phyloP scores from a whole-genome alignment of 805 yeast genomes.

The Ogataea glucozyma region DNA sequence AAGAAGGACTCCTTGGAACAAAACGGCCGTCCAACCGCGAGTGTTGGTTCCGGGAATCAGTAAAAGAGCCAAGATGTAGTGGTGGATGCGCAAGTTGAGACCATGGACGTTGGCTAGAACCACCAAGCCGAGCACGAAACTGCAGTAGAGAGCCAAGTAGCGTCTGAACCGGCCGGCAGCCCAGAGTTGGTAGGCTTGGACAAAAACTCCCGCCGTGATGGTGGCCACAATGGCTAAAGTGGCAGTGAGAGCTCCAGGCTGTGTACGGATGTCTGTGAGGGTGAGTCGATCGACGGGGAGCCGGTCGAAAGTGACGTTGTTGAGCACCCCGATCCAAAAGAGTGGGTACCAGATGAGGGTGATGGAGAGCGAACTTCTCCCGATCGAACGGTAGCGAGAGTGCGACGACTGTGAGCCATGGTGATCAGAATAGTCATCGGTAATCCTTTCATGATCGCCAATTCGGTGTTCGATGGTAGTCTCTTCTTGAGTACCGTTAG shows the following conservation, averaged over 20 bases:
- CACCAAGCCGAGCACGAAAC: conserved; percentile 45
- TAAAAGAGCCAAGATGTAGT: conserved; percentile 72
- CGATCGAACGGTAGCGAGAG: too few relatives aligned
- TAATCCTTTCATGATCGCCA: too few relatives aligned
- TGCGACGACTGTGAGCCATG: conserved; percentile 37
- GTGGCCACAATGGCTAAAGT: conserved; percentile 49
- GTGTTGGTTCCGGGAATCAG: conserved; percentile 85
- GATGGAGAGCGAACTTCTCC: conserved; percentile 45
- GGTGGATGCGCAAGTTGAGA: conserved; percentile 75
- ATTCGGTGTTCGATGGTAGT: too few relatives aligned
- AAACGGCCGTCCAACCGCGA: conserved; percentile 63
- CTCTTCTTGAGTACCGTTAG: too few relatives aligned
- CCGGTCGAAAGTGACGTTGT: conserved; percentile 85
- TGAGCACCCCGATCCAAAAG: conserved; percentile 82
- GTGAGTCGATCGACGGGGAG: conserved; percentile 87
- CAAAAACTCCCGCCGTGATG: conserved; percentile 55
- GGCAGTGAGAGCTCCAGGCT: conserved; percentile 75
- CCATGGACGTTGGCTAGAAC: conserved; percentile 58
- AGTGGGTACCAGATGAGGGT: conserved; percentile 70
- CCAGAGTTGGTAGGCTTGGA: conserved; percentile 84
- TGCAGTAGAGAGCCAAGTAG: conserved; percentile 56
- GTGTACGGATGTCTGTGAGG: conserved; percentile 63
- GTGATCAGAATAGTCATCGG: too few relatives aligned
- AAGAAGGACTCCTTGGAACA: conserved; percentile 80
- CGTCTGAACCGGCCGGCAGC: conserved; percentile 64